phyloP scores from a whole-genome alignment of 192 early-diverging fungal species.

The Dissophora ornata region DNA sequence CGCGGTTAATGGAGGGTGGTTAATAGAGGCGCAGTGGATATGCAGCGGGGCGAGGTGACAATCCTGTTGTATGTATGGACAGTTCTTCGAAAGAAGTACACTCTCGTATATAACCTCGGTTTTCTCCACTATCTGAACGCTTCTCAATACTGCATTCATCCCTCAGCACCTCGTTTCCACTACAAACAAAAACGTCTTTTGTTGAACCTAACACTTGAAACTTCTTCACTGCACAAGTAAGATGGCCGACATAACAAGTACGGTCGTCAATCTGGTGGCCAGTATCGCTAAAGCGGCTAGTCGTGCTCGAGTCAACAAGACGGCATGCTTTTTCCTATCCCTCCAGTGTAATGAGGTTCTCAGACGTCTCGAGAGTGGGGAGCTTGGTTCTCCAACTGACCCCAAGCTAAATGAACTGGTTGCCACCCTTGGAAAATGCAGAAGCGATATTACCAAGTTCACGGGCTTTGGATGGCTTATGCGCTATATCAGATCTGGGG shows the following conservation, averaged over 20 bases:
- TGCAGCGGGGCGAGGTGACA: too few species aligned
- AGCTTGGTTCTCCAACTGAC: slow-evolving; percentile 12
- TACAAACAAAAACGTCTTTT: background rate
- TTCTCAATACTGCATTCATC: background rate
- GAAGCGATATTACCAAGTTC: slow-evolving; percentile 14
- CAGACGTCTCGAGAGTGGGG: slow-evolving; percentile 13
- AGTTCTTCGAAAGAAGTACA: too few species aligned
- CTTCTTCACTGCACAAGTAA: background rate
- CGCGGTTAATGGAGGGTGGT: too few species aligned
- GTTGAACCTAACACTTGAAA: background rate
- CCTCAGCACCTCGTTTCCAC: too few species aligned
- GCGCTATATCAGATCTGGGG: slow-evolving; percentile 4
- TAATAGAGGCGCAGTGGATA: too few species aligned
- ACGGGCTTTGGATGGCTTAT: slow-evolving; percentile 9
- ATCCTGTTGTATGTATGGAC: too few species aligned
- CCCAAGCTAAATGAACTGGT: slow-evolving; percentile 7
- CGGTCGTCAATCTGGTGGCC: slow-evolving; percentile 3
- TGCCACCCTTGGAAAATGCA: slow-evolving; percentile 10
- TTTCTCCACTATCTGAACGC: background rate
- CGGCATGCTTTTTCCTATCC: background rate
- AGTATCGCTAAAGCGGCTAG: slow-evolving; percentile 1
- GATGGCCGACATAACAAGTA: slow-evolving; percentile 22
- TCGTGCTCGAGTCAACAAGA: slow-evolving; percentile 22
- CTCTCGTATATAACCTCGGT: background rate
- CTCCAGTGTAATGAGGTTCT: slow-evolving; percentile 6